These are phyloP conservation scores for Hortiboletus rubellus DNA, from an alignment of 1,284 basidiomycete species.

Conservation along the genomic window DNA sequence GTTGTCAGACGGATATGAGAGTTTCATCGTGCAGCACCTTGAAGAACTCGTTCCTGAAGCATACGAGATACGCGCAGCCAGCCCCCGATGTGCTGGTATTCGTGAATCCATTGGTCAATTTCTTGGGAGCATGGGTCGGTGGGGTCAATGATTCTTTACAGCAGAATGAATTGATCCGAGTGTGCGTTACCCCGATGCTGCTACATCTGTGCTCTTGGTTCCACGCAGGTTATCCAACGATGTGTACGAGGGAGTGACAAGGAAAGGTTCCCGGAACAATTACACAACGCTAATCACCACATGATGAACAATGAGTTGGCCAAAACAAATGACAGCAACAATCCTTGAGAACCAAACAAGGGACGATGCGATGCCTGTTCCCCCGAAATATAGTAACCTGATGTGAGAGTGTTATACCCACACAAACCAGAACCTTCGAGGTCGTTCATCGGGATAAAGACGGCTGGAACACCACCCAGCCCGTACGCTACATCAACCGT, in stretches of 20 bases:
- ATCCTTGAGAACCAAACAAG: neutral
- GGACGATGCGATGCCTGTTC: neutral
- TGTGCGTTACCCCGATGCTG: neutral
- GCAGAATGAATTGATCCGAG: neutral
- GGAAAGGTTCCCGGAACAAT: neutral
- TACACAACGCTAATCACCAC: slow-evolving; percentile 2
- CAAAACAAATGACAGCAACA: slow-evolving; percentile 15
- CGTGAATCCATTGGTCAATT: slow-evolving; percentile 30
- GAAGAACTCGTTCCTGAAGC: slow-evolving; percentile 57
- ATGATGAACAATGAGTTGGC: slow-evolving; percentile 4
- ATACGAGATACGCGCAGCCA: slow-evolving; percentile 50
- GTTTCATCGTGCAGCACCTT: slow-evolving; percentile 44
- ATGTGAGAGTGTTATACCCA: slow-evolving; percentile 14
- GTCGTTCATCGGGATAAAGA: slow-evolving; percentile 47
- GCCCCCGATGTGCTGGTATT: slow-evolving; percentile 45
- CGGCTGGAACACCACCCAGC: slow-evolving; percentile 55
- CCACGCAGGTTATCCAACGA: neutral
- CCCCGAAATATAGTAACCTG: slow-evolving; percentile 9
- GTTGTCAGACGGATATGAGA: neutral
- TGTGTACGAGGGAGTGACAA: neutral
- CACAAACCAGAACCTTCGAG: slow-evolving; percentile 46
- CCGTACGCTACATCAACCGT: slow-evolving; percentile 59
- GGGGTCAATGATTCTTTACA: slow-evolving; percentile 5
- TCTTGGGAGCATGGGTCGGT: slow-evolving; percentile 19
- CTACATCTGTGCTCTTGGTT: neutral